phyloP scores from a whole-genome alignment of 1,139 yeast species.

The Candida labiduridarum region DNA sequence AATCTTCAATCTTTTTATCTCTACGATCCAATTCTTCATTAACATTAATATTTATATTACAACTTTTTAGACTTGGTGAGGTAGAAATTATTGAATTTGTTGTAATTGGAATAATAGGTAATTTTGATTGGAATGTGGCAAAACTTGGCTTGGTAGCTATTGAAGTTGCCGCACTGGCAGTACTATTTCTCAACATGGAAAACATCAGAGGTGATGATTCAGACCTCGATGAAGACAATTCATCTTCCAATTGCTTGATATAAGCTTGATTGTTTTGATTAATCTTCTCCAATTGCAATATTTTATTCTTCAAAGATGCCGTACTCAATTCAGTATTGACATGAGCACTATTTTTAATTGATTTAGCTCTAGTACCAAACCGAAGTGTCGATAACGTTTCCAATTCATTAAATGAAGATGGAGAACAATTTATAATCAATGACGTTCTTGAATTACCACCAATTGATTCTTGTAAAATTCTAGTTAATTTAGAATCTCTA shows the following conservation, averaged over 20 bases:
- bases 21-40: conserved; percentile 31
- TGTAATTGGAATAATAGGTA: conserved; percentile 8
- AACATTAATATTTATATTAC: conserved; percentile 1
- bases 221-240: conserved; percentile 21
- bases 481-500: conserved; percentile 79
- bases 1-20: conserved; percentile 38
- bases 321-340: conserved; percentile 70
- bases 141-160: conserved; percentile 8
- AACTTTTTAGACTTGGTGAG: neutral
- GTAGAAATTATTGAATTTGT: conserved; percentile 3
- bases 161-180: conserved; percentile 4
- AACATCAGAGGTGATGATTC: conserved; percentile 9
- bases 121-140: conserved; percentile 7
- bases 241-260: conserved; percentile 53
- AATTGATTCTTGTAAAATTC: conserved; percentile 77
- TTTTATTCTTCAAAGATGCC: conserved; percentile 51
- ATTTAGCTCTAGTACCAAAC: conserved; percentile 80
- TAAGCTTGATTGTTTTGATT: conserved; percentile 48
- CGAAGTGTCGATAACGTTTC: conserved; percentile 81
- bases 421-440: conserved; percentile 77
- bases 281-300: conserved; percentile 50
- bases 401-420: conserved; percentile 57
- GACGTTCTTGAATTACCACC: conserved; percentile 89
- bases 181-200: conserved; percentile 6
- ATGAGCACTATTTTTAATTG: conserved; percentile 67